These are phyloP conservation scores for Teratosphaeria gauchensis DNA, from an alignment of 2,329 filamentous ascomycete genomes.

Conservation along the genomic window DNA sequence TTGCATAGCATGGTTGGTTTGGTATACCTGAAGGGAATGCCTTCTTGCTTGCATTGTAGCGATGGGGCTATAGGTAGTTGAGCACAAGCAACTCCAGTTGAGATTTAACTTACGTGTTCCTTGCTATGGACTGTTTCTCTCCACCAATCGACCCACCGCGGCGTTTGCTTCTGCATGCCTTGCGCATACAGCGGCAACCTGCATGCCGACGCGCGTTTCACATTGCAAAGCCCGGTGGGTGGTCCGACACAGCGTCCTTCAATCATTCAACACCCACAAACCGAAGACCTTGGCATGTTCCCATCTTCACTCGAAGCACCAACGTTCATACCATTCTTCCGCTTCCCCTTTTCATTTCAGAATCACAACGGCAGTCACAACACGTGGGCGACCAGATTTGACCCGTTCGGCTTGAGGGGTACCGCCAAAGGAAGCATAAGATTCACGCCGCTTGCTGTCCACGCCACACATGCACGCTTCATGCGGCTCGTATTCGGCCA, in stretches of 20 bases:
- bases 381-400: too few species aligned
- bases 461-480: not conserved
- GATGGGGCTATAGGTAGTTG: not conserved
- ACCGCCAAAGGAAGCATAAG: not conserved
- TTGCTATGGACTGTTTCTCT: not conserved
- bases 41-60: not conserved
- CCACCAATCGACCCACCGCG: not conserved
- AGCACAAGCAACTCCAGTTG: not conserved
- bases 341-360: too few species aligned
- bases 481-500: not conserved
- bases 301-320: too few species aligned
- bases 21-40: not conserved
- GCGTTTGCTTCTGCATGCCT: not conserved
- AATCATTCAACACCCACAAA: too few species aligned
- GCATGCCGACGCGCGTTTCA: too few species aligned
- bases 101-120: not conserved
- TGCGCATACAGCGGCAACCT: too few species aligned
- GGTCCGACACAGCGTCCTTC: too few species aligned
- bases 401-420: too few species aligned
- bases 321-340: too few species aligned
- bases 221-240: too few species aligned
- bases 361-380: too few species aligned
- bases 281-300: too few species aligned
- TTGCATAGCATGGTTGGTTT: not conserved
- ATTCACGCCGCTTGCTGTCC: not conserved